Evolutionary conservation across 129 eudicot genomes (phyloP).

Genomic region (Artemisia argyi): DNA sequence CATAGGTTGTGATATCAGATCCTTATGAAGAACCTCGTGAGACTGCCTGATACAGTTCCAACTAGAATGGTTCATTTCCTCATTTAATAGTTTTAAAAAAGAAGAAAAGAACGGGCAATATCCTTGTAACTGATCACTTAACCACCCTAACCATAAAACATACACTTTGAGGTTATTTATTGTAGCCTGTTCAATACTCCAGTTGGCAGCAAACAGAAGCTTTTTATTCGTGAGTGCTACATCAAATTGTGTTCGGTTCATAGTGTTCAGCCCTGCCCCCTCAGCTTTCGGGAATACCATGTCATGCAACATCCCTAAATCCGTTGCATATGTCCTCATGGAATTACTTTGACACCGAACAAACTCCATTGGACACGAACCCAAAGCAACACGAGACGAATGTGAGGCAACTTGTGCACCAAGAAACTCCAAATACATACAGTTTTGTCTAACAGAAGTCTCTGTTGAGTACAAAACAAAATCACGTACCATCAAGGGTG

Average conservation of each 20-base stretch:
- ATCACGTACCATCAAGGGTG: constrained; percentile 61
- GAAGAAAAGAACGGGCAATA: constrained; percentile 44
- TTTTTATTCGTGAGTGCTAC: constrained; percentile 25
- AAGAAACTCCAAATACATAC: constrained; percentile 72
- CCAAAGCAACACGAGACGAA: constrained; percentile 28
- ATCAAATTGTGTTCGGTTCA: constrained; percentile 28
- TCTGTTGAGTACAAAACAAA: constrained; percentile 62
- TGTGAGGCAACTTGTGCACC: constrained; percentile 56
- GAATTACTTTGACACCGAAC: constrained; percentile 28
- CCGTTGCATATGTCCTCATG: constrained; percentile 41
- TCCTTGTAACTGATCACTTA: constrained; percentile 51
- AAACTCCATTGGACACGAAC: constrained; percentile 17
- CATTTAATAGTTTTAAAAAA: constrained; percentile 37
- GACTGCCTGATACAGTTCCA: constrained; percentile 50
- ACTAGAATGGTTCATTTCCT: constrained; percentile 70
- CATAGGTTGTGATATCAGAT: constrained; percentile 37
- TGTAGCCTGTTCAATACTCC: constrained; percentile 84
- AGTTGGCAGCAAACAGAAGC: constrained; percentile 77
- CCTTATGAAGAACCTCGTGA: constrained; percentile 32
- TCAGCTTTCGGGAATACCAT: constrained; percentile 48
- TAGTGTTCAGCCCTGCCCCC: constrained; percentile 13
- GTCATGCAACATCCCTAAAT: constrained; percentile 43
- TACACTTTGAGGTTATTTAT: constrained; percentile 56
- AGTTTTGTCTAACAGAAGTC: constrained; percentile 67
- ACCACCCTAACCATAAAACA: constrained; percentile 70